Base-by-base conservation (phyloP, 2,329 filamentous ascomycete genomes). In the Fusarium luffae region DNA sequence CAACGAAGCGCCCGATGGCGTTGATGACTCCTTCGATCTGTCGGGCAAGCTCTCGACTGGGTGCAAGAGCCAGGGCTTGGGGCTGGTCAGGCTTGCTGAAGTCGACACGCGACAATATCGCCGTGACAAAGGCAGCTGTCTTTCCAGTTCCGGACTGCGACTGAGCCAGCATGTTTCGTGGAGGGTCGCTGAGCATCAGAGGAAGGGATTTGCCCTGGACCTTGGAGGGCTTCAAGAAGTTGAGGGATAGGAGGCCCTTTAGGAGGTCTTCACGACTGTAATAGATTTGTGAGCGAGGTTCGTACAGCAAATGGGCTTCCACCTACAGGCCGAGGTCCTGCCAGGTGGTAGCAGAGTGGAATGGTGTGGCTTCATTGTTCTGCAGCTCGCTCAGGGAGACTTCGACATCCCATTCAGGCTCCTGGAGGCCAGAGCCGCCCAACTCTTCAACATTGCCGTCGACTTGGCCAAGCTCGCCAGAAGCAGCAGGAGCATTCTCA, bases 81-180 rank as follows among this genome's bases (percentile, higher is more conserved):
- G 95, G 94, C 70, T 88, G 85, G 28, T 88, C 82, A 21, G 90
- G 85, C 69, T 88, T 86, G 54, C 77, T 84, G 62, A 94, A 87
- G 76, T 99, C 93, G 77, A 98, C 82, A 68, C 96, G 93, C 62
- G 92, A 92, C 42, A 99, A 87, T 65, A 97, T 92, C 66, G 97
- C 97, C 67, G 97, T 90, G 47, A 96, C 93, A 79, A 99, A 99
- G 23, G 96, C 96, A 21, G 94, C 96, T 0, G 96, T 99, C 85
- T 99, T 99, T 77, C 96, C 96, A 21, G 96, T 99, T 74, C 96
- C 96, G 4, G 96, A 99, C 81, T 99, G 96, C n/a, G 96, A 99
- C 82, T 99, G 96, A 5, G 94, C 96, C 77, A 99, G 95, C 87
- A 99, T 92, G 81, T 98, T 98, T 70, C 87, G 86, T 1, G 95